Evolutionary conservation across 495 filamentous ascomycete genomes (phyloP).

Genomic region (Aspergillus funiculosus): DNA sequence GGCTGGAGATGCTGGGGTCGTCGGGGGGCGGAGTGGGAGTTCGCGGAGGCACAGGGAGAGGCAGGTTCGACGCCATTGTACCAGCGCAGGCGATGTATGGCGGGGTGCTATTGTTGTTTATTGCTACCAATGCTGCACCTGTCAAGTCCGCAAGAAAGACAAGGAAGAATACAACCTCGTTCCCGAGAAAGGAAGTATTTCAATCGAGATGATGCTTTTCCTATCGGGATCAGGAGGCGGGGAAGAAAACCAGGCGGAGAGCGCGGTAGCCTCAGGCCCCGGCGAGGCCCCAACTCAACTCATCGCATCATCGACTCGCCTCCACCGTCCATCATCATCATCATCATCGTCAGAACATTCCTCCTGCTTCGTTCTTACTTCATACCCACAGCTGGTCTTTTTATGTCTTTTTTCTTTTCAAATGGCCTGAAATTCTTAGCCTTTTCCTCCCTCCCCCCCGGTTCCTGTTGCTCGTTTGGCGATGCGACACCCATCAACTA

Average conservation of each 20-base stretch:
- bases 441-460: background rate
- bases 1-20: slow-evolving; percentile 26
- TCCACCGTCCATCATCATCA: slow-evolving; percentile 20
- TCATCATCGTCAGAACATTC: no score
- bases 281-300: slow-evolving; percentile 24
- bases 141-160: background rate
- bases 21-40: slow-evolving; percentile 66
- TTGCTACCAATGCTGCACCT: background rate
- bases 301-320: slow-evolving; percentile 38
- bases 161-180: background rate
- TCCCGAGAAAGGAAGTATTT: background rate
- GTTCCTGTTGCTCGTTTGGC: slow-evolving; percentile 8
- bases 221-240: slow-evolving; percentile 8
- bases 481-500: slow-evolving; percentile 16
- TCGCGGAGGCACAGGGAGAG: slow-evolving; percentile 59
- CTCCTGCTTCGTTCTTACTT: slow-evolving; percentile 13
- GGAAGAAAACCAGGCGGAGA: slow-evolving; percentile 4
- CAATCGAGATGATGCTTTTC: background rate
- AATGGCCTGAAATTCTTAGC: background rate
- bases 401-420: background rate
- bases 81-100: background rate
- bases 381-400: background rate
- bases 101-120: background rate
- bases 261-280: slow-evolving; percentile 22
- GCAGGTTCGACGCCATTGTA: slow-evolving; percentile 53